A percentile compares a stretch with the other conserved stretches of the same genome.
phyloP scores from a whole-genome alignment of 2,329 filamentous ascomycete species.

The Raffaelea albimanens region DNA sequence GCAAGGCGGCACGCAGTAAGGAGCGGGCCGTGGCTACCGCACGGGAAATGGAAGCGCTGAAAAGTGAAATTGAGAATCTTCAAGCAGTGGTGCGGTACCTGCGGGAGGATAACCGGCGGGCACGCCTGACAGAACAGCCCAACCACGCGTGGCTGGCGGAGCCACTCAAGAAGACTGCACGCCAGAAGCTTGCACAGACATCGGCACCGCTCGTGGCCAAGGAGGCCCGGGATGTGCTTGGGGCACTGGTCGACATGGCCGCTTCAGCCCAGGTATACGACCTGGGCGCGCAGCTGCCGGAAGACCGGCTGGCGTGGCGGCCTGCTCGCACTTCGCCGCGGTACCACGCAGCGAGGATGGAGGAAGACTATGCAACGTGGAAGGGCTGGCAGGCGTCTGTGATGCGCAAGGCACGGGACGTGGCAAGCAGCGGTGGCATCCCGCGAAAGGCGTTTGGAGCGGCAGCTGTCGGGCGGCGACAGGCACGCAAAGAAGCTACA shows the following conservation, averaged over 20 bases:
- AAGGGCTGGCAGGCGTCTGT: slow-evolving; percentile 47
- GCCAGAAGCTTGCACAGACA: slow-evolving; percentile 21
- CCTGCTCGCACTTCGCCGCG: slow-evolving; percentile 54
- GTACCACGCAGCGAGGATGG: slow-evolving; percentile 56
- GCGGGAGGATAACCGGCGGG: slow-evolving; percentile 55
- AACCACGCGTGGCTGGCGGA: slow-evolving; percentile 54
- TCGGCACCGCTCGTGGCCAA: slow-evolving; percentile 40
- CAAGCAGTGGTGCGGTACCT: slow-evolving; percentile 60
- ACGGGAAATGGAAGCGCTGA: slow-evolving; percentile 63
- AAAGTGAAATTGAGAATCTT: slow-evolving; percentile 55
- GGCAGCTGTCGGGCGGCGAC: slow-evolving; percentile 13
- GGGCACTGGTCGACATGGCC: slow-evolving; percentile 55
- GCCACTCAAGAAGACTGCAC: slow-evolving; percentile 33
- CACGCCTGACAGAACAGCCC: slow-evolving; percentile 46
- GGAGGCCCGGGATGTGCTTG: slow-evolving; percentile 55
- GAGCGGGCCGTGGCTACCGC: slow-evolving; percentile 61
- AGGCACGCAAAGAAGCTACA: slow-evolving; percentile 17
- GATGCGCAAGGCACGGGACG: slow-evolving; percentile 38
- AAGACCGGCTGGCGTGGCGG: slow-evolving; percentile 40
- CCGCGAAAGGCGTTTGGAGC: slow-evolving; percentile 5
- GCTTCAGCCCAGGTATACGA: slow-evolving; percentile 48
- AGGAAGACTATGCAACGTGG: slow-evolving; percentile 57
- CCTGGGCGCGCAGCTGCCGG: slow-evolving; percentile 26
- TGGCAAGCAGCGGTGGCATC: slow-evolving; percentile 18
- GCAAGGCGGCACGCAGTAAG: slow-evolving; percentile 19